Evolutionary conservation across 208 protist genomes (phyloP).

Genomic region (Naegleria gruberi): DNA sequence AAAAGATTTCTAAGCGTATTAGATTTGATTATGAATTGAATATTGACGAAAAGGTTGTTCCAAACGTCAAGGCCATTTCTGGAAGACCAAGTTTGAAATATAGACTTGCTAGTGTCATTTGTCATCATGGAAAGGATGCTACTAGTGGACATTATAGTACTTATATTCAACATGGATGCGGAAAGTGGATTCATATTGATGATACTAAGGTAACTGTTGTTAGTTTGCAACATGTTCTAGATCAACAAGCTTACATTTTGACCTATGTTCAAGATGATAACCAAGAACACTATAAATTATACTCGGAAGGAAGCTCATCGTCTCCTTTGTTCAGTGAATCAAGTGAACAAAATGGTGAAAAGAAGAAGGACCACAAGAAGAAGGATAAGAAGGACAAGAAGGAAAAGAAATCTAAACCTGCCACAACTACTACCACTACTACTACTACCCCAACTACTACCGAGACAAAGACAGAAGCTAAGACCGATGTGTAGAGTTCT

Average conservation of each 20-base stretch:
- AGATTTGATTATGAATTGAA: background rate
- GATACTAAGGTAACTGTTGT: background rate
- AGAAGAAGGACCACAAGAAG: background rate
- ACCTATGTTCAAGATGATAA: background rate
- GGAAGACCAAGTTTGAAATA: background rate
- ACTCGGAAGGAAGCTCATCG: background rate
- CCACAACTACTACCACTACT: background rate
- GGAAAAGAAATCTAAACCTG: background rate
- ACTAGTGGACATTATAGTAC: conserved; percentile 10
- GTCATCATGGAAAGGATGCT: conserved; percentile 14
- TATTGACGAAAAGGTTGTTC: background rate
- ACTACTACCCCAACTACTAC: no score
- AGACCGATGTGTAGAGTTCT: no score
- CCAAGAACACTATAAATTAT: background rate
- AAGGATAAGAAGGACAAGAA: background rate
- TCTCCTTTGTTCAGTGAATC: background rate
- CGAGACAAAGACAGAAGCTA: no score
- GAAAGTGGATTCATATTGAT: conserved; percentile 14
- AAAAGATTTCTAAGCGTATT: conserved; percentile 11
- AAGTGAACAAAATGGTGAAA: background rate
- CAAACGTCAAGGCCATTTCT: background rate
- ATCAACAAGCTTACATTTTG: background rate
- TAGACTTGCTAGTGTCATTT: background rate
- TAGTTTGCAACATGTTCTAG: background rate
- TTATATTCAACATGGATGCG: background rate